Evolutionary conservation across 2,329 filamentous ascomycete species (phyloP).

Genomic region (Apiospora saccharicola): DNA sequence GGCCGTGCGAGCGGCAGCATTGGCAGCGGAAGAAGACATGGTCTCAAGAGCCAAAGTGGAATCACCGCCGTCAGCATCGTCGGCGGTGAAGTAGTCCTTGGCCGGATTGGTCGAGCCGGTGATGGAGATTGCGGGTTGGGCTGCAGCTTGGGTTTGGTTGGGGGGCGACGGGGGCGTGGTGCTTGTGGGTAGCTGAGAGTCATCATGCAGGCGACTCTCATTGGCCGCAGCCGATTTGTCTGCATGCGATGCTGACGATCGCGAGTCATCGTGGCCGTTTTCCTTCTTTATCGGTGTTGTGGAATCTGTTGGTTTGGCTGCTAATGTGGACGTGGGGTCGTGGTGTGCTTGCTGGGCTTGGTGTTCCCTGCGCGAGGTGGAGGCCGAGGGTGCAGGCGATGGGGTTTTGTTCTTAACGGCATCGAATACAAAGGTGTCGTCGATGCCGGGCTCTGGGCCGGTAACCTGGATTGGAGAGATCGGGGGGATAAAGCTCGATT

Average conservation of each 20-base stretch:
- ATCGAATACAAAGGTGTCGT: constrained; percentile 69
- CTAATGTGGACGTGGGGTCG: constrained; percentile 12
- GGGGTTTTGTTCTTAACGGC: constrained; percentile 40
- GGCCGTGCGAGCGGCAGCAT: constrained; percentile 55
- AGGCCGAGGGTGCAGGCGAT: constrained; percentile 26
- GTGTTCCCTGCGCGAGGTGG: constrained; percentile 3
- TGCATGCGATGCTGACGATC: constrained; percentile 18
- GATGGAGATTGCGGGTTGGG: constrained; percentile 24
- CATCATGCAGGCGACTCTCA: constrained; percentile 7
- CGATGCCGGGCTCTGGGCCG: constrained; percentile 54
- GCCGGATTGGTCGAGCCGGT: constrained; percentile 31
- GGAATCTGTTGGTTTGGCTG: background rate
- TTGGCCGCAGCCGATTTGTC: constrained; percentile 25
- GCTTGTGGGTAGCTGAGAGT: constrained; percentile 18
- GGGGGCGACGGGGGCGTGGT: constrained; percentile 26
- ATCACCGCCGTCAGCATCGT: constrained; percentile 27
- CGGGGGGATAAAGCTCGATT: constrained; percentile 69
- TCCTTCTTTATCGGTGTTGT: constrained; percentile 17
- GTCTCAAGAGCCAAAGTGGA: constrained; percentile 54
- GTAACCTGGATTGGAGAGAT: constrained; percentile 61
- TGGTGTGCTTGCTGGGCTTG: background rate
- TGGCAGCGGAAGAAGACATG: constrained; percentile 63
- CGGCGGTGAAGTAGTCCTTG: constrained; percentile 31
- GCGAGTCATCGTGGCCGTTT: constrained; percentile 26
- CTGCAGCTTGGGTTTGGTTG: constrained; percentile 23